These are phyloP conservation scores for Capronia americana DNA, from an alignment of 2,329 filamentous ascomycete genomes.

Conservation along the genomic window DNA sequence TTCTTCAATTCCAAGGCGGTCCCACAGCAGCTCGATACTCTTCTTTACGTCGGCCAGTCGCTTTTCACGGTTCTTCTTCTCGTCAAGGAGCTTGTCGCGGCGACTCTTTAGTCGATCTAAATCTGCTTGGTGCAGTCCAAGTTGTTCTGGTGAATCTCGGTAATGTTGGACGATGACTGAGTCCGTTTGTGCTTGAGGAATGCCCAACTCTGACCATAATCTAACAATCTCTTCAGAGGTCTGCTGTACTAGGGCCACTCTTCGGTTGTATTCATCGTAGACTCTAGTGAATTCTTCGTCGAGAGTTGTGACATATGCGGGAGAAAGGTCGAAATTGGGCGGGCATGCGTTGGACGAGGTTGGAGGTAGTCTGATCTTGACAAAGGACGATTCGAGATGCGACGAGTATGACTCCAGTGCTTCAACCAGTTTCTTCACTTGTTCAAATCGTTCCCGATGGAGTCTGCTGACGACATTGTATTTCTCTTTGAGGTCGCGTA, in stretches of 20 bases:
- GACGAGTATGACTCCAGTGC: slow-evolving; percentile 95
- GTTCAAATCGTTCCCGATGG: slow-evolving; percentile 90
- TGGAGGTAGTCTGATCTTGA: slow-evolving; percentile 83
- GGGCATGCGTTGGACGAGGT: slow-evolving; percentile 77
- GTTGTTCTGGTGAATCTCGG: slow-evolving; percentile 87
- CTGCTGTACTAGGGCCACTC: slow-evolving; percentile 75
- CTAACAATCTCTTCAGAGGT: slow-evolving; percentile 86
- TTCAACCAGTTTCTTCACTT: slow-evolving; percentile 93
- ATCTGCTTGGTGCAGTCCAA: slow-evolving; percentile 90
- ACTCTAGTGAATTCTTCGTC: slow-evolving; percentile 92
- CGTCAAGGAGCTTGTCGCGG: slow-evolving; percentile 82
- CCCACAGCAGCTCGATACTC: slow-evolving; percentile 87
- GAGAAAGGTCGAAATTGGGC: slow-evolving; percentile 88
- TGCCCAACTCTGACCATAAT: slow-evolving; percentile 94
- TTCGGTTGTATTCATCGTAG: slow-evolving; percentile 93
- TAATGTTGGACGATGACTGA: slow-evolving; percentile 85
- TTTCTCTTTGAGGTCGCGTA: slow-evolving; percentile 83
- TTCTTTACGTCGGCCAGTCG: slow-evolving; percentile 75
- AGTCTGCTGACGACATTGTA: slow-evolving; percentile 78
- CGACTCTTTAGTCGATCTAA: slow-evolving; percentile 72
- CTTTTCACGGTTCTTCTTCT: slow-evolving; percentile 85
- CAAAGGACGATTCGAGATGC: slow-evolving; percentile 88
- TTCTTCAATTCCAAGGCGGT: slow-evolving; percentile 82
- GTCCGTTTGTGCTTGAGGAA: slow-evolving; percentile 91
- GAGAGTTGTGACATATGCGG: slow-evolving; percentile 81